phyloP scores from a whole-genome alignment of 73 alveolate genomes.

The Symbiodinium natans region DNA sequence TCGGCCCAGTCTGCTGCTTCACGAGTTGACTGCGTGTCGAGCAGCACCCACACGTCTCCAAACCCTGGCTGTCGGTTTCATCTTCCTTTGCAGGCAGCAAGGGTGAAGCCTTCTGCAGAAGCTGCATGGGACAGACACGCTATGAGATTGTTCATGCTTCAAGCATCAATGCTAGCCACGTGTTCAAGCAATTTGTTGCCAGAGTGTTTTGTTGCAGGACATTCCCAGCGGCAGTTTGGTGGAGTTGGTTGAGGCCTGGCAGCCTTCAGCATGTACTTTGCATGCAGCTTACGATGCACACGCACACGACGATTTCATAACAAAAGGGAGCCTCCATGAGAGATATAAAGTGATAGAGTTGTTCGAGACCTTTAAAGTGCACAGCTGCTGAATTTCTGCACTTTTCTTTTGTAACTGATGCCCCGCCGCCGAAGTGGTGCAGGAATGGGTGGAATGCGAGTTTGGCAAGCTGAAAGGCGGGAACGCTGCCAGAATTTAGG shows the following conservation, averaged over 20 bases:
- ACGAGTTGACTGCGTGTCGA: too few species aligned
- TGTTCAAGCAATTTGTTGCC: not conserved
- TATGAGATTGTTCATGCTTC: not conserved
- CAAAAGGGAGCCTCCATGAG: too few species aligned
- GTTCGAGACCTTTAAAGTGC: too few species aligned
- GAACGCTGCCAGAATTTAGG: not conserved
- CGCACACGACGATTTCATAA: too few species aligned
- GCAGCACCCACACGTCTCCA: too few species aligned
- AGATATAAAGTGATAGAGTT: too few species aligned
- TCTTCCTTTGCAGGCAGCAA: constrained; percentile 48
- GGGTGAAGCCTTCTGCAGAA: constrained; percentile 73
- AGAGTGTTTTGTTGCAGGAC: not conserved
- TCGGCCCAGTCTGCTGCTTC: too few species aligned
- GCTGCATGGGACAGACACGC: constrained; percentile 64
- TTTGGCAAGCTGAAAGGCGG: constrained; percentile 25
- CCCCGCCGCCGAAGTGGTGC: not conserved
- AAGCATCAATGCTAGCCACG: not conserved
- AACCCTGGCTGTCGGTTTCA: too few species aligned
- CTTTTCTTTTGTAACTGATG: too few species aligned
- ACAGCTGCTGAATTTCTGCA: too few species aligned
- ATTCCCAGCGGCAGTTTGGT: constrained; percentile 64
- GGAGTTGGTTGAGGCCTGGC: constrained; percentile 55
- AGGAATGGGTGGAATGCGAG: constrained; percentile 80
- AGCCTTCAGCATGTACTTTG: not conserved
- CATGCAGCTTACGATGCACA: too few species aligned